Evolutionary conservation across 176 grass and related monocot species (phyloP), one percentile per base, ranked within the genome.

Genomic region (Tillandsia leiboldiana): DNA sequence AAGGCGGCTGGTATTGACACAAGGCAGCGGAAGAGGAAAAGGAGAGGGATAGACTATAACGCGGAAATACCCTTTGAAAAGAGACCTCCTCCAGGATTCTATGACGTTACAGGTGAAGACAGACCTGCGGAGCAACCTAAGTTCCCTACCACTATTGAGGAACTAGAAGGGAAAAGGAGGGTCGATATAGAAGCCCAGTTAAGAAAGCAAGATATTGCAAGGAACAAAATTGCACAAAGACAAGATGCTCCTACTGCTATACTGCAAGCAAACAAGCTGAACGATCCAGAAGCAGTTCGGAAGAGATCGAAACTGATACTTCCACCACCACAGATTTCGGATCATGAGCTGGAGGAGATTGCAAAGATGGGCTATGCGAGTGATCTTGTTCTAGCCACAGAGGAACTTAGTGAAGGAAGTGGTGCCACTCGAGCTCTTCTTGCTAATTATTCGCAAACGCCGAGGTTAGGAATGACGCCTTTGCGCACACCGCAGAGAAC

Each of bases 41-140:
- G 88, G 74, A 91, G 82, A 63, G 91, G 91, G 12, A 96, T 96
- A 82, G 91, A 96, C 65, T 96, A 96, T 77, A 96, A 88, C 82
- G 52, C 85, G 1, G 91, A 96, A 78, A 96, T 96, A 51, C 80
- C 91, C 49, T 96, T 96, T 64, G 91, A 96, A 76, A 96, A 96
- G 80, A 75, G 80, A 13, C 91, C 91, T 26, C 91, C 88, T 58
- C 85, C 88, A 49, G 91, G 91, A 9, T 96, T 96, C 75, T 96
- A 88, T 79, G 91, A 96, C 73, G 84, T 82, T 0, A 50, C 74
- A 61, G 91, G 91, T 18, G 91, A 96, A 76, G 85, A 96, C 28
- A 82, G 72, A 72, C 70, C 52, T 49, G 26, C 77, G n/a, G 88
- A 86, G 66, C 77, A 87, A 56, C 74, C 84, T 72, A 84, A 84